phyloP scores from a whole-genome alignment of 371 early-diverging fungal species.

The Capniomyces stellatus region DNA sequence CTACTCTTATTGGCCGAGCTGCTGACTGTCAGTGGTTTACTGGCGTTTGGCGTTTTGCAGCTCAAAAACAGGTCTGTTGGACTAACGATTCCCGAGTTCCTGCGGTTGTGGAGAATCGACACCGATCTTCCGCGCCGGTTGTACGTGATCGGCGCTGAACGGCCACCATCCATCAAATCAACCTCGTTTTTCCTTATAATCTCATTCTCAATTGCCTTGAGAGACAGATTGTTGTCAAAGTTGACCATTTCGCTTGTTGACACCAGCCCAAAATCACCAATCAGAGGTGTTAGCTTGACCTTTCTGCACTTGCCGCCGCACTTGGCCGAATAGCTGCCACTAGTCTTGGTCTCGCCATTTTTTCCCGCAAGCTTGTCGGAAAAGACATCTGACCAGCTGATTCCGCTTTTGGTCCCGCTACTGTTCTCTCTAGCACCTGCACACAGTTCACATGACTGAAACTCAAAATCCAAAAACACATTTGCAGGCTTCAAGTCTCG shows the following conservation, averaged over 20 bases:
- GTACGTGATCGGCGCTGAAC: neutral
- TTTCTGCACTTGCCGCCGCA: neutral
- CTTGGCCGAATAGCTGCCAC: neutral
- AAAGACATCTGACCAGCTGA: neutral
- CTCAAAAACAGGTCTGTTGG: too few species aligned
- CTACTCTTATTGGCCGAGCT: neutral
- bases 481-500: conserved; percentile 96
- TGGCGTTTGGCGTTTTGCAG: too few species aligned
- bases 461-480: conserved; percentile 75
- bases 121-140: neutral
- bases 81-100: too few species aligned
- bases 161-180: too few species aligned
- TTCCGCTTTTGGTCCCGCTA: neutral
- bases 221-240: neutral
- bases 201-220: too few species aligned
- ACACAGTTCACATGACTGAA: conserved; percentile 44
- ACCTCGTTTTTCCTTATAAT: too few species aligned
- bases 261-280: conserved; percentile 96
- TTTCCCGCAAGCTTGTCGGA: neutral
- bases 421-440: neutral
- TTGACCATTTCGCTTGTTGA: conserved; percentile 27
- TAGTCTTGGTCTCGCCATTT: too few species aligned
- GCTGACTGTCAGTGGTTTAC: neutral
- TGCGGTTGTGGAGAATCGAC: neutral
- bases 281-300: conserved; percentile 24